These are phyloP conservation scores for Stemphylium beticola DNA, from an alignment of 2,329 filamentous ascomycete genomes.

Conservation along the genomic window DNA sequence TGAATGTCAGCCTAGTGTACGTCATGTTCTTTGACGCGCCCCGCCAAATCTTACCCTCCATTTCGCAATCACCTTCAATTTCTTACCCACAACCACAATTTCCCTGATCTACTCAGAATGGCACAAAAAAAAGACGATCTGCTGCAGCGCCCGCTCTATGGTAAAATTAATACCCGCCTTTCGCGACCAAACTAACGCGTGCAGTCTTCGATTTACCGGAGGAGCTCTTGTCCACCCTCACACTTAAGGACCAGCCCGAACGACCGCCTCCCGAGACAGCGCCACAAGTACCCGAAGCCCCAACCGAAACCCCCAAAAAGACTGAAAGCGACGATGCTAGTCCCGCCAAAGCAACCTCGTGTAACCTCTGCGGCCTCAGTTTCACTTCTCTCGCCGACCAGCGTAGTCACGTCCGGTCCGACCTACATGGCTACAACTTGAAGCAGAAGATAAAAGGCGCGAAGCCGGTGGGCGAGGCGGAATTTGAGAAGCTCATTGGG, in stretches of 20 bases:
- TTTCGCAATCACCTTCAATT: not conserved
- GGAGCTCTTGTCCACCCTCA: constrained; percentile 73
- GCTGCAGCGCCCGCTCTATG: constrained; percentile 49
- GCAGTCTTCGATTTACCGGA: constrained; percentile 82
- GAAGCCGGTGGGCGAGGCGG: constrained; percentile 73
- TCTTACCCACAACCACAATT: not conserved
- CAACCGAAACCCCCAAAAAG: constrained; percentile 41
- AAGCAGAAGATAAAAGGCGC: constrained; percentile 85
- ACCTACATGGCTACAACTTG: constrained; percentile 91
- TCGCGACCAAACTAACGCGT: constrained; percentile 16
- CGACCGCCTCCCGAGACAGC: constrained; percentile 25
- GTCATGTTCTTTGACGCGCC: constrained; percentile 15
- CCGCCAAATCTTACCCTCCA: constrained; percentile 7
- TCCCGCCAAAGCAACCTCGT: constrained; percentile 70
- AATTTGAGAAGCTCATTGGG: constrained; percentile 86
- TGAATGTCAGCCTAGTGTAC: constrained; percentile 1
- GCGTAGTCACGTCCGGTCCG: constrained; percentile 83
- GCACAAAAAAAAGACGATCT: constrained; percentile 40
- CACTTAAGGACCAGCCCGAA: constrained; percentile 56
- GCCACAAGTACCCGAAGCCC: constrained; percentile 9
- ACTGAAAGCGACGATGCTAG: constrained; percentile 48
- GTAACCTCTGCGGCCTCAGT: constrained; percentile 76
- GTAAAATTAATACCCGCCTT: constrained; percentile 24
- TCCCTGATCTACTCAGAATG: constrained; percentile 22
- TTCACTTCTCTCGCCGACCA: constrained; percentile 81